phyloP scores from a whole-genome alignment of 495 filamentous ascomycete genomes.

The Aspergillus affinis region DNA sequence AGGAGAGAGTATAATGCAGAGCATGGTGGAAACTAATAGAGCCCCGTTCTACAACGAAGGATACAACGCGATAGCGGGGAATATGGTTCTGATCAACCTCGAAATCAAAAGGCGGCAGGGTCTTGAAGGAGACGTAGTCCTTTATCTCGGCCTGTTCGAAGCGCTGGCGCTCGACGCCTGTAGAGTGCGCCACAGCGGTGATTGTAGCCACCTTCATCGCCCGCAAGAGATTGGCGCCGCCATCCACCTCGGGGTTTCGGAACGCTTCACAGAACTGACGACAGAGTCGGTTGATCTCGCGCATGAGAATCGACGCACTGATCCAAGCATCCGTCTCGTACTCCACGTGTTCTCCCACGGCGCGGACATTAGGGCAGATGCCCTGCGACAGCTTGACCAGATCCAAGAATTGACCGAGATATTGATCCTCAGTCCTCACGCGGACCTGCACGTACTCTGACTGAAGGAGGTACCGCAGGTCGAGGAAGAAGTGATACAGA shows the following conservation, averaged over 20 bases:
- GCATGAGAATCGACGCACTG: constrained; percentile 86
- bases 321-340: constrained; percentile 99
- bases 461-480: constrained; percentile 84
- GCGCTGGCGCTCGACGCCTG: constrained; percentile 82
- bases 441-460: constrained; percentile 83
- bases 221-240: constrained; percentile 59
- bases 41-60: constrained; percentile 82
- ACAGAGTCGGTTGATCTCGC: constrained; percentile 90
- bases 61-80: constrained; percentile 63
- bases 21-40: constrained; percentile 98
- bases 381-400: constrained; percentile 94
- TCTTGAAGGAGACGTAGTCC: constrained; percentile 76
- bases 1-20: constrained; percentile 95
- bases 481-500: constrained; percentile 95
- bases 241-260: constrained; percentile 58
- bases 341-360: constrained; percentile 92
- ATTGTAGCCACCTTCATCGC: constrained; percentile 78
- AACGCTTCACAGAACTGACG: constrained; percentile 87
- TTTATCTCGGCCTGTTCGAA: constrained; percentile 90
- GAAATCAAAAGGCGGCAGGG: constrained; percentile 75
- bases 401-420: constrained; percentile 91
- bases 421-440: constrained; percentile 77
- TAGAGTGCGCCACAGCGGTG: constrained; percentile 76
- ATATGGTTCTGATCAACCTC: constrained; percentile 53
- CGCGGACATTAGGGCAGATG: constrained; percentile 90